Percentiles rank a stretch among this genome's conserved stretches.
Conservation (phyloP, 768 basidiomycete genomes). For the Tricholoma flavovirens region DNA sequence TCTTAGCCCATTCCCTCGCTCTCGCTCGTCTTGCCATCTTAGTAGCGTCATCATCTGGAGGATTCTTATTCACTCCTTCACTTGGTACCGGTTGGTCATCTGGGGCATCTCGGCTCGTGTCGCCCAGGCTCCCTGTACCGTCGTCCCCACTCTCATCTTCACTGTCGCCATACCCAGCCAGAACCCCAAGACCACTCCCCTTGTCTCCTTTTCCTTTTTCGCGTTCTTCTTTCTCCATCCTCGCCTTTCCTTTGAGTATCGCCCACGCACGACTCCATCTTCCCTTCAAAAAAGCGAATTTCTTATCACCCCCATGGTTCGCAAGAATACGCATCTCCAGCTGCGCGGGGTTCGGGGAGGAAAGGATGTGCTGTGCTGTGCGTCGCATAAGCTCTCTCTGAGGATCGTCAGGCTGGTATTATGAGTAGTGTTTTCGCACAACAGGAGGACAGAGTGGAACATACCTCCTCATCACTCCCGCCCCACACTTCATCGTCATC, state of each 20-base stretch:
- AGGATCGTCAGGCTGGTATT: slow-evolving; percentile 49
- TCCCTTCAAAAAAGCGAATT: slow-evolving; percentile 80
- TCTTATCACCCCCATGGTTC: slow-evolving; percentile 71
- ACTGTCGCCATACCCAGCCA: slow-evolving; percentile 58
- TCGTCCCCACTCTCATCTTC: slow-evolving; percentile 31
- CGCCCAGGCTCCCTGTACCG: neutral
- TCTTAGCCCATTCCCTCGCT: slow-evolving; percentile 55
- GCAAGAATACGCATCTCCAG: slow-evolving; percentile 87
- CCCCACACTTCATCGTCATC: slow-evolving; percentile 45
- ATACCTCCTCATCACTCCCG: slow-evolving; percentile 66
- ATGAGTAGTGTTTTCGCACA: neutral
- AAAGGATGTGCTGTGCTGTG: slow-evolving; percentile 62
- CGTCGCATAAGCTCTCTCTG: slow-evolving; percentile 66
- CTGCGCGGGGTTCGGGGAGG: slow-evolving; percentile 73
- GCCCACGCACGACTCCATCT: slow-evolving; percentile 68
- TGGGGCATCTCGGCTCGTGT: slow-evolving; percentile 13
- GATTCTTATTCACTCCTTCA: neutral
- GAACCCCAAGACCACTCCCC: slow-evolving; percentile 36
- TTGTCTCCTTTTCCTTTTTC: slow-evolving; percentile 20
- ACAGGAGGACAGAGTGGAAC: neutral
- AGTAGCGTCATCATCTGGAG: slow-evolving; percentile 13
- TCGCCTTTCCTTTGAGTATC: slow-evolving; percentile 42
- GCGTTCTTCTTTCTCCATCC: slow-evolving; percentile 23
- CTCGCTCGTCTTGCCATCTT: slow-evolving; percentile 48
- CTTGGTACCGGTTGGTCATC: neutral